Base-by-base conservation (phyloP, 2,329 filamentous ascomycete genomes). In the Fusarium sp. region DNA sequence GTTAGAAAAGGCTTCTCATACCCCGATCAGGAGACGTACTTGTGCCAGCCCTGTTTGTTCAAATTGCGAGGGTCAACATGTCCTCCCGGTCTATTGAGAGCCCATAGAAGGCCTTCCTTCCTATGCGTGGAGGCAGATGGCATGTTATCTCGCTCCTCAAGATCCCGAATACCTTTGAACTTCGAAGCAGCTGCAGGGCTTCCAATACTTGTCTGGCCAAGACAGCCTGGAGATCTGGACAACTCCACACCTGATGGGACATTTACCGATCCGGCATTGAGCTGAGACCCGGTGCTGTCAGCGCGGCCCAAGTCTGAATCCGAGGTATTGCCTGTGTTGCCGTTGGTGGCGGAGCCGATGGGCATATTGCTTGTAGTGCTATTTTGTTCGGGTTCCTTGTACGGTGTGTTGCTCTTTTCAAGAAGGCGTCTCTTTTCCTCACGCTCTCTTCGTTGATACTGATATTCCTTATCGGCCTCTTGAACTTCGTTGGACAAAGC, bases 21-120 rank as follows among this genome's bases (percentile, higher is more conserved):
- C 38, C 35, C 28, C 15, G 26, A 38, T 24, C 38, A 41, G 14
- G 58, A 22, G 55, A 88, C 92, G 84, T 86, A 97, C 93, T 99
- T 99, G 82, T 99, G 96, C 96, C 96, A 99, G 56, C 94, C 95
- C 82, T 97, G 95, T 81, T 98, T 98, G 79, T 98, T 98, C 76
- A 99, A 86, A 24, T 94, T 95, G 76, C 96, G 94, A 15, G 96
- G 96, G 81, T 99, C 97, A 33, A 96, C 95, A 81, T 99, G 96
- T 64, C 94, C 95, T 24, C 95, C 95, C 7, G 95, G 95, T 71
- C 94, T 90, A 79, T 95, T 98, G 48, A 98, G 85, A 31, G 97
- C 95, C 96, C 96, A 99, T 13, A 99, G 83, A 15, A 99, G 86
- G 11, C 96, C 97, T 84, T 99, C 96, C 80, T 98, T 99, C 48